A percentile compares a stretch with the other conserved stretches of the same genome.
Conservation (phyloP, 139 green algal species). For the Monoraphidium neglectum region DNA sequence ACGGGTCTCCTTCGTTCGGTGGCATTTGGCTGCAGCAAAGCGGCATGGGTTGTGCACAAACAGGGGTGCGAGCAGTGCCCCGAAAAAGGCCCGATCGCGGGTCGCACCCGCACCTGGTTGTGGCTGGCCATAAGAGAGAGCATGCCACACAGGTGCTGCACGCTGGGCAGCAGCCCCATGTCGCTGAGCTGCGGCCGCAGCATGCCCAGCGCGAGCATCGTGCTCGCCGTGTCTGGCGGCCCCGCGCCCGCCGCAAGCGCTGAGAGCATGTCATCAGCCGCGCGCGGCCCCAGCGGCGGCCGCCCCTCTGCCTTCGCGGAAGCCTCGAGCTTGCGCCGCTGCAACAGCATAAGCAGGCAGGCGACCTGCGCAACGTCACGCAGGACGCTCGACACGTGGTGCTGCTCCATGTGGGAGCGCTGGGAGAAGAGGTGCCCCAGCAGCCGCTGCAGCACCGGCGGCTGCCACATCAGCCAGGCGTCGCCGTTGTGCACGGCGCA, state of each 20-base stretch:
- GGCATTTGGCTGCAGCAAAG: too few relatives aligned
- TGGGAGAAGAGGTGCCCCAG: conserved; percentile 15
- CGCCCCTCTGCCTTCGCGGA: background rate
- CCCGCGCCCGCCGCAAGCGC: conserved; percentile 9
- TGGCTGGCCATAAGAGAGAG: background rate
- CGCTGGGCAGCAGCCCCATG: conserved; percentile 12
- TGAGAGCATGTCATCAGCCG: conserved; percentile 10
- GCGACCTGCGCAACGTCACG: conserved; percentile 22
- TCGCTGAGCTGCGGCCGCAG: conserved; percentile 23
- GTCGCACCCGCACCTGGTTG: too few relatives aligned
- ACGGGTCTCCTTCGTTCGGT: too few relatives aligned
- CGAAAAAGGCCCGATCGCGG: too few relatives aligned
- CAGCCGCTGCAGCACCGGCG: conserved; percentile 20
- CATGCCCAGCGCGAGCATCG: conserved; percentile 18
- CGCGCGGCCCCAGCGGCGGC: background rate
- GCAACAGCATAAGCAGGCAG: conserved; percentile 21
- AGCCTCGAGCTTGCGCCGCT: conserved; percentile 1
- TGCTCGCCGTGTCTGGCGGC: conserved; percentile 14
- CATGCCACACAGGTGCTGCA: conserved; percentile 17
- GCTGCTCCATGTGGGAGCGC: conserved; percentile 21
- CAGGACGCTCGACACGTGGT: conserved; percentile 30
- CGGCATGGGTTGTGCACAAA: too few relatives aligned
- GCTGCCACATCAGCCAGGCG: conserved; percentile 26
- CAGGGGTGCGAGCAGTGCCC: too few relatives aligned
- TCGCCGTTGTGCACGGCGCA: conserved; percentile 24